Evolutionary conservation across 2,329 filamentous ascomycete species (phyloP), one percentile per base, ranked within the genome.

Genomic region (Hymenoscyphus fructigenus): DNA sequence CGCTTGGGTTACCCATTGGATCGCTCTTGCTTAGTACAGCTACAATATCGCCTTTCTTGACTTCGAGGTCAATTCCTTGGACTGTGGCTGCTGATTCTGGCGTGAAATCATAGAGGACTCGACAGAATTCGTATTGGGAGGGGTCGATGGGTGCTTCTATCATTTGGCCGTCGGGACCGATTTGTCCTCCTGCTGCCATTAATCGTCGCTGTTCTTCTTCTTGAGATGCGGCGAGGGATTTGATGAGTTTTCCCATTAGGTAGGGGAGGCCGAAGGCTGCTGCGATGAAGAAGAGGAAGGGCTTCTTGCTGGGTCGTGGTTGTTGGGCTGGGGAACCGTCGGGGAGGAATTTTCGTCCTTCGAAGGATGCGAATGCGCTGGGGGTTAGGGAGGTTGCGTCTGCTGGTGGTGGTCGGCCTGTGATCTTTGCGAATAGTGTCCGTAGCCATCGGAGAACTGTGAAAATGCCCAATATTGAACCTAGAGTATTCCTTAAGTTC

Each of bases 181-280:
- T 79, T 66, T 82, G 78, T 59, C 83, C 81, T 65, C 83, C 81
- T 62, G 80, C 82, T 20, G 80, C 81, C 70, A 87, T 79, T 55
- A 86, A 83, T 60, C 81, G 82, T 65, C 85, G 84, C 77, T 92
- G 87, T 74, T 96, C 91, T 74, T 94, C 91, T 78, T 97, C 92
- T 74, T 95, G 91, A 5, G 88, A 90, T 41, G 90, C 87, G 17
- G 93, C 92, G 47, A 99, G 84, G 1, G 91, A 85, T 75, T 88
- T 89, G 76, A 99, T 98, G 71, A 97, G 86, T 80, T 97, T 99
- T 79, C 91, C 90, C 93, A 99, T 97, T 59, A 99, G 84, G 77
- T 97, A 99, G 5, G 95, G 95, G 15, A 99, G 84, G 61, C 95
- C 96, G 74, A 99, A 97, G 5, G 96, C 93, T 20, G 95, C 94